Conservation (phyloP, 2,329 filamentous ascomycete species). For the Cladophialophora exuberans region DNA sequence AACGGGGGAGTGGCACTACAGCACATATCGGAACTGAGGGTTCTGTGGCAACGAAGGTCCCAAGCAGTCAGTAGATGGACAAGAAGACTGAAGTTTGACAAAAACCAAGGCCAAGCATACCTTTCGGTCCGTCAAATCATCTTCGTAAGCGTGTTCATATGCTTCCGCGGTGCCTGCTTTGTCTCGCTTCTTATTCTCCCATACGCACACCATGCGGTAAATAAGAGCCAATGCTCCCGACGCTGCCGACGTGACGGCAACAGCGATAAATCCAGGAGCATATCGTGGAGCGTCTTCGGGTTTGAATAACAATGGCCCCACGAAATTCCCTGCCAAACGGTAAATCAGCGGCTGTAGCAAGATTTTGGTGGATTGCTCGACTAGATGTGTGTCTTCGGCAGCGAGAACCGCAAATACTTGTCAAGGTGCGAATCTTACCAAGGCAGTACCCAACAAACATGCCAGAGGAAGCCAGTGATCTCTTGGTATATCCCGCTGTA, state of each 20-base stretch:
- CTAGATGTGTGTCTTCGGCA: too few species aligned
- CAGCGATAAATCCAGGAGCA: constrained; percentile 39
- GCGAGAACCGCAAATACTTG: neutral
- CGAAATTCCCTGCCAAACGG: constrained; percentile 15
- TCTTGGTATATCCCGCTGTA: constrained; percentile 35
- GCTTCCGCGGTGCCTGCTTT: constrained; percentile 43
- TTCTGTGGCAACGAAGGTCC: constrained; percentile 1
- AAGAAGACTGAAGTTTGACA: neutral
- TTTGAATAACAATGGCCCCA: constrained; percentile 16
- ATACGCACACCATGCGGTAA: constrained; percentile 30
- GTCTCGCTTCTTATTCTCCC: constrained; percentile 28
- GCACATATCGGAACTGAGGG: constrained; percentile 8
- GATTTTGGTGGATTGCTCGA: too few species aligned
- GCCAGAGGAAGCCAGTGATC: constrained; percentile 26
- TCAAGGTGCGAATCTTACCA: constrained; percentile 47
- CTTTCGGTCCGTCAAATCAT: constrained; percentile 54
- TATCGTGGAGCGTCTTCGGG: constrained; percentile 38
- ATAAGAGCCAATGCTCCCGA: constrained; percentile 35
- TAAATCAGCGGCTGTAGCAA: too few species aligned
- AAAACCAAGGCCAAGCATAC: constrained; percentile 6
- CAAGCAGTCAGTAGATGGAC: neutral
- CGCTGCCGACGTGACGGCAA: constrained; percentile 8
- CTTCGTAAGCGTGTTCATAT: constrained; percentile 57
- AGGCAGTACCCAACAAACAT: constrained; percentile 34
- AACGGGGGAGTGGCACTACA: too few species aligned